Evolutionary conservation across 176 grass and related monocot species (phyloP).

Genomic region (Carex myosuroides): DNA sequence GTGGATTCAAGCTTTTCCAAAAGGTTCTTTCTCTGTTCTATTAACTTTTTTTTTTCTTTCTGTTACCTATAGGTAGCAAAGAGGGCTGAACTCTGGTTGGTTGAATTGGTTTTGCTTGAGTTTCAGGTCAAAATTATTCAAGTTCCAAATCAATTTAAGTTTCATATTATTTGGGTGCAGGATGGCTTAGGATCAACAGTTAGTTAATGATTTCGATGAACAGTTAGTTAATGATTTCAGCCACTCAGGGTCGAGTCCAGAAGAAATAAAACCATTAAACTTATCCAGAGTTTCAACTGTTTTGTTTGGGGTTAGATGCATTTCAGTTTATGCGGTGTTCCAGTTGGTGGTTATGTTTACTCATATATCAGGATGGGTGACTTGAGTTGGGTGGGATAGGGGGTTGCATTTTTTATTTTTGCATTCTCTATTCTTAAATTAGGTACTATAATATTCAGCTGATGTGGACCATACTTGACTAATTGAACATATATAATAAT

Average conservation of each 20-base stretch:
- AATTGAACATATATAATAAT: not conserved
- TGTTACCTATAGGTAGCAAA: not conserved
- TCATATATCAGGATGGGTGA: not conserved
- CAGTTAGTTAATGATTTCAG: not conserved
- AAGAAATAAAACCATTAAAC: not conserved
- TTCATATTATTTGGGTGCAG: not conserved
- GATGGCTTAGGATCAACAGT: no score
- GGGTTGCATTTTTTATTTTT: not conserved
- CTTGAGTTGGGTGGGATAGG: not conserved
- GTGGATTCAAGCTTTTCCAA: conserved; percentile 76
- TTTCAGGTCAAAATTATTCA: not conserved
- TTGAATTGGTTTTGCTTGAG: not conserved
- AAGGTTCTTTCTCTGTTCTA: conserved; percentile 45
- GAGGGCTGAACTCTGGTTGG: not conserved
- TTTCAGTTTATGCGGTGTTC: not conserved
- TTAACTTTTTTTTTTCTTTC: not conserved
- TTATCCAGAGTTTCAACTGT: not conserved
- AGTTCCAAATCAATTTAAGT: not conserved
- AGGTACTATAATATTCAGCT: not conserved
- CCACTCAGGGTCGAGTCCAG: not conserved
- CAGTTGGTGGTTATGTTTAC: not conserved
- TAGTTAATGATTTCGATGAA: not conserved
- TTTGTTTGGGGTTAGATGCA: not conserved
- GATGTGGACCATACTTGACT: not conserved
- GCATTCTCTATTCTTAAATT: not conserved